Conservation (phyloP, 2,329 filamentous ascomycete species). For the Xylaria polymorpha region DNA sequence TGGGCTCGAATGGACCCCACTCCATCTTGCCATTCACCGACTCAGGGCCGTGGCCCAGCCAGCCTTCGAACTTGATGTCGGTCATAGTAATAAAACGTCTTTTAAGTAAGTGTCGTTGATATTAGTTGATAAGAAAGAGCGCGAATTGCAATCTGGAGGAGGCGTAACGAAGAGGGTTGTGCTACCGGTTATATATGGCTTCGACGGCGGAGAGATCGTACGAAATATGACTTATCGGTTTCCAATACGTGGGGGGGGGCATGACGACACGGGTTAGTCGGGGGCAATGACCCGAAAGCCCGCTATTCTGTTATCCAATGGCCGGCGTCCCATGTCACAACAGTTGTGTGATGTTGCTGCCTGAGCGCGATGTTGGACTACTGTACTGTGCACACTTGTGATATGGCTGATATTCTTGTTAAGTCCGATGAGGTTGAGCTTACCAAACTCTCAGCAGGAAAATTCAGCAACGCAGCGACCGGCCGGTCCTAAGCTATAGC, state of each 20-base stretch:
- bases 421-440: slow-evolving; percentile 24
- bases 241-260: too few species aligned
- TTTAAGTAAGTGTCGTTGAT: not conserved
- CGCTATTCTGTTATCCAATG: not conserved
- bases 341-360: not conserved
- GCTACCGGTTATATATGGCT: slow-evolving; percentile 19
- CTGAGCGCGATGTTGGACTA: not conserved
- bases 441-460: slow-evolving; percentile 4
- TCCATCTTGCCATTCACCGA: slow-evolving; percentile 63
- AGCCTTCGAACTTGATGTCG: slow-evolving; percentile 60
- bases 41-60: slow-evolving; percentile 58
- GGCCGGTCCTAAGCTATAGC: slow-evolving; percentile 6
- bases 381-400: not conserved
- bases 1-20: slow-evolving; percentile 69
- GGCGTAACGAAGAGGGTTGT: not conserved
- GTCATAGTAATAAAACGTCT: slow-evolving; percentile 28
- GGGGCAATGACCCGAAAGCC: slow-evolving; percentile 1
- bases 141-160: not conserved
- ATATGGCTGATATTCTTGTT: not conserved
- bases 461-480: slow-evolving; percentile 2
- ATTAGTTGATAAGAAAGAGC: not conserved
- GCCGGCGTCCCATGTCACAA: not conserved
- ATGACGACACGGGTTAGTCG: too few species aligned
- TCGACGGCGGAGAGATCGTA: slow-evolving; percentile 13
- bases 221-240: not conserved